These are phyloP conservation scores for Alectoria sarmentosa DNA, from an alignment of 495 filamentous ascomycete genomes.

Conservation along the genomic window DNA sequence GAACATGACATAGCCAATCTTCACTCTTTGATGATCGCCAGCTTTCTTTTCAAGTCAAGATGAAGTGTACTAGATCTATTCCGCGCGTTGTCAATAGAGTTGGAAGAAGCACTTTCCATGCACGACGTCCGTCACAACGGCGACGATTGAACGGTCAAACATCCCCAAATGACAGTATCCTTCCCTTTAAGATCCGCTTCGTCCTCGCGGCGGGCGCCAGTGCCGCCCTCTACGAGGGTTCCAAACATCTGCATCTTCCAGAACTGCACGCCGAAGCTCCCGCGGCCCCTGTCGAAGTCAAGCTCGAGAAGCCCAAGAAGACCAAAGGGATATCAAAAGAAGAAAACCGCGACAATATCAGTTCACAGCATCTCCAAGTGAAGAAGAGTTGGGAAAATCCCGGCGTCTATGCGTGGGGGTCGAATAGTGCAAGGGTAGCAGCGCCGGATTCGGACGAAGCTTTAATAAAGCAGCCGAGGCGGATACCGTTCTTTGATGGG, in stretches of 20 bases:
- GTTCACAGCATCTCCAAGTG: constrained; percentile 74
- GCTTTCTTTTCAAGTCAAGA: neutral
- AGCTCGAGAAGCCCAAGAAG: constrained; percentile 54
- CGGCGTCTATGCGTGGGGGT: constrained; percentile 89
- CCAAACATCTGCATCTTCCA: constrained; percentile 8
- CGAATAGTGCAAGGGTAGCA: constrained; percentile 75
- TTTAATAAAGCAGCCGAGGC: constrained; percentile 69
- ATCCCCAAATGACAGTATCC: neutral
- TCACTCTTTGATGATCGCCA: no score
- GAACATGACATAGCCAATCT: no score
- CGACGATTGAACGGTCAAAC: constrained; percentile 6
- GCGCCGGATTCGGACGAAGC: constrained; percentile 75
- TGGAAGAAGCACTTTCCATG: constrained; percentile 2
- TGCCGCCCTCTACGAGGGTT: constrained; percentile 18
- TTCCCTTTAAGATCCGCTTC: neutral
- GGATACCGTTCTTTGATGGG: constrained; percentile 79
- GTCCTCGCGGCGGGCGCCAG: constrained; percentile 14
- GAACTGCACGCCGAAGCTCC: constrained; percentile 43
- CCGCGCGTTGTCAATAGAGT: constrained; percentile 3
- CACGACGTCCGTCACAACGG: constrained; percentile 10
- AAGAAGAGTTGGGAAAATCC: constrained; percentile 85
- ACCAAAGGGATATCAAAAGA: constrained; percentile 48
- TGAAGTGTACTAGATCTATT: constrained; percentile 10
- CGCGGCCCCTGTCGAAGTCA: constrained; percentile 40
- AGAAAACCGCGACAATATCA: constrained; percentile 62